Base-by-base conservation (phyloP, 1,284 basidiomycete genomes). In the Schizophyllum commune region DNA sequence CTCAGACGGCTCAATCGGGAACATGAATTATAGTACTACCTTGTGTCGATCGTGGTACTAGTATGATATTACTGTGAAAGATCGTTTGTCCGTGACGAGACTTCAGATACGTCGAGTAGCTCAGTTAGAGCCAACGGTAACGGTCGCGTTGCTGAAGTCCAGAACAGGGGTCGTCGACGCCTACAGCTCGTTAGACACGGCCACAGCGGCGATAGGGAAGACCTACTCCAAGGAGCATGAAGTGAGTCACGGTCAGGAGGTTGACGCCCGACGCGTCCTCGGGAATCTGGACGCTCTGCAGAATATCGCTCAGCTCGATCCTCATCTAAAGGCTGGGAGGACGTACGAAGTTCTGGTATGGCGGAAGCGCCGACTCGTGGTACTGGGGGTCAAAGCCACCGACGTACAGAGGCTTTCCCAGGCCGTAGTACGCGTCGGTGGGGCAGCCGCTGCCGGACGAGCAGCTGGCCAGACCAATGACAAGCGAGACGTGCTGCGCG, bases 91-190 rank as follows among this genome's bases (percentile, higher is more conserved):
- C 39, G 13, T 47, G 27, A 27, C 39, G 9, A 47, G 39, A 47
- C 17, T 11, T 17, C 39, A 8, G 8, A 47, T 9, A 13, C 3
- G 9, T 47, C 39, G 27, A 27, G 2, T 27, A 27, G 27, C 27
- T 47, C 39, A 47, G 17, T 11, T 17, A 9, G 39, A 47, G 17
- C 13, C 17, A 11, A 17, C 39, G 17, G 58, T 67, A 11, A 60
- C 71, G 65, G 66, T 75, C 66, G 72, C 68, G 63, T 74, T 73
- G 22, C 59, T 63, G 62, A 65, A 68, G 68, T 72, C 67, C 64
- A 69, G 67, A 67, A 70, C 61, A 62, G 65, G 65, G 60, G 62
- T 61, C 65, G 62, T 64, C n/a, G 57, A 60, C 27, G 58, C 61
- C 61, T 62, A 20, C 32, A 27, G 20, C 32, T 34, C 32, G 20